Evolutionary conservation across 2,329 filamentous ascomycete species (phyloP).

Genomic region (Leptographium galeiforme): DNA sequence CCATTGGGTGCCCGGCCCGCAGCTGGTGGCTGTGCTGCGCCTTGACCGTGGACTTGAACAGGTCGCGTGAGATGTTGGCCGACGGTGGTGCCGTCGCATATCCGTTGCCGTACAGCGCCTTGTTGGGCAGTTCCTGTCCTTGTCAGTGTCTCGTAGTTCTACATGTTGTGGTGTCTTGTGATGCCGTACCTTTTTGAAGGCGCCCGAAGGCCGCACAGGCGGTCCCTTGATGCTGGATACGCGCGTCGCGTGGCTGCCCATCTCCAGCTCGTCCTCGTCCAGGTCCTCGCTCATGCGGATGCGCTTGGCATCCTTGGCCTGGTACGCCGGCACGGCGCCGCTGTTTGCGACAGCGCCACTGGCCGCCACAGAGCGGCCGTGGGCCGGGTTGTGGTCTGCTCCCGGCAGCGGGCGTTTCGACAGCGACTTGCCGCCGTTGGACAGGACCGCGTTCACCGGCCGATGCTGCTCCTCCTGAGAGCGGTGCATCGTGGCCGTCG

Average conservation of each 20-base stretch:
- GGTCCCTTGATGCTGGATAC: slow-evolving; percentile 57
- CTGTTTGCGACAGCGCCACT: slow-evolving; percentile 9
- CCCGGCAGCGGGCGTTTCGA: slow-evolving; percentile 58
- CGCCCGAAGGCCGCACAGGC: slow-evolving; percentile 68
- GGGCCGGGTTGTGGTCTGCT: slow-evolving; percentile 1
- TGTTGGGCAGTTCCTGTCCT: slow-evolving; percentile 43
- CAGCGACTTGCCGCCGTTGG: slow-evolving; percentile 55
- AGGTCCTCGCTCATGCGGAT: slow-evolving; percentile 63
- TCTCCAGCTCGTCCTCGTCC: slow-evolving; percentile 45
- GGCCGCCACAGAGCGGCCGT: slow-evolving; percentile 4
- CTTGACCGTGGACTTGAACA: slow-evolving; percentile 55
- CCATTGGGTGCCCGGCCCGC: slow-evolving; percentile 55
- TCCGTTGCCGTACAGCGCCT: slow-evolving; percentile 46
- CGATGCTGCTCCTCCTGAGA: slow-evolving; percentile 47
- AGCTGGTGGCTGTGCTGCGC: slow-evolving; percentile 52
- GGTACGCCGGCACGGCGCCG: slow-evolving; percentile 42
- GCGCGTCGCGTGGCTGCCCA: slow-evolving; percentile 41
- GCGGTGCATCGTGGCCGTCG: slow-evolving; percentile 30
- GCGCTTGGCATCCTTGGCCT: slow-evolving; percentile 62
- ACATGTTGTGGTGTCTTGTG: too few species aligned
- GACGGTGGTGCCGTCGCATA: slow-evolving; percentile 48
- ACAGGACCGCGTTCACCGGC: slow-evolving; percentile 44
- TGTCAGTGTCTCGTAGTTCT: background rate
- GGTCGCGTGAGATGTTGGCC: slow-evolving; percentile 35
- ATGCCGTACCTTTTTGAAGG: slow-evolving; percentile 47